Evolutionary conservation across 179 eudicot genomes (phyloP).

Genomic region (Nepenthes alata): DNA sequence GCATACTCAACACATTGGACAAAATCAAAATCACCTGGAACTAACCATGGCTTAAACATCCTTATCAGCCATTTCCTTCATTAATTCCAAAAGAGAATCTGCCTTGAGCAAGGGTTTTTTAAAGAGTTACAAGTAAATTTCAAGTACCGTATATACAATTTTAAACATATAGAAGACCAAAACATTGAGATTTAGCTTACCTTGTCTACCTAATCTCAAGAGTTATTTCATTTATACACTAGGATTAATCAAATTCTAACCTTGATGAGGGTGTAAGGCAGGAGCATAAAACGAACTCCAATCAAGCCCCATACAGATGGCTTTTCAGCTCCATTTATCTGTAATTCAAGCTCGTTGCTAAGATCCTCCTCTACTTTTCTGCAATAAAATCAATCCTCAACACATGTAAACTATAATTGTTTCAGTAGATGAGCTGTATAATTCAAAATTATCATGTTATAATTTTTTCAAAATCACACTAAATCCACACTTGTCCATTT

Average conservation of each 20-base stretch:
- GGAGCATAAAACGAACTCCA: conserved; percentile 58
- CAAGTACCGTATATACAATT: no score
- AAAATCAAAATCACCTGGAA: no score
- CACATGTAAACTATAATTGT: background rate
- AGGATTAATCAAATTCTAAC: conserved; percentile 14
- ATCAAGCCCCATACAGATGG: conserved; percentile 85
- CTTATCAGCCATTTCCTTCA: no score
- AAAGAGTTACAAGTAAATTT: no score
- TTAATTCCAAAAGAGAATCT: no score
- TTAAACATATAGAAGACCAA: background rate
- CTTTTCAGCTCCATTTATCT: conserved; percentile 92
- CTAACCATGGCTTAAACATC: no score
- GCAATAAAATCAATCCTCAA: conserved; percentile 13
- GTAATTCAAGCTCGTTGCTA: conserved; percentile 92
- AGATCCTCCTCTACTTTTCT: conserved; percentile 74
- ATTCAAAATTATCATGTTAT: background rate
- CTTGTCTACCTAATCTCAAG: background rate
- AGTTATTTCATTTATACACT: background rate
- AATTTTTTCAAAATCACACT: background rate
- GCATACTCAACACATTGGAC: no score
- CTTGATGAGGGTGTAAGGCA: conserved; percentile 87
- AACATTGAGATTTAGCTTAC: background rate
- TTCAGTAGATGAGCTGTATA: background rate
- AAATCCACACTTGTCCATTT: conserved; percentile 47
- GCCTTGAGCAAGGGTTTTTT: no score